phyloP scores from a whole-genome alignment of 2,329 filamentous ascomycete species.

The Venturia aucupariae region DNA sequence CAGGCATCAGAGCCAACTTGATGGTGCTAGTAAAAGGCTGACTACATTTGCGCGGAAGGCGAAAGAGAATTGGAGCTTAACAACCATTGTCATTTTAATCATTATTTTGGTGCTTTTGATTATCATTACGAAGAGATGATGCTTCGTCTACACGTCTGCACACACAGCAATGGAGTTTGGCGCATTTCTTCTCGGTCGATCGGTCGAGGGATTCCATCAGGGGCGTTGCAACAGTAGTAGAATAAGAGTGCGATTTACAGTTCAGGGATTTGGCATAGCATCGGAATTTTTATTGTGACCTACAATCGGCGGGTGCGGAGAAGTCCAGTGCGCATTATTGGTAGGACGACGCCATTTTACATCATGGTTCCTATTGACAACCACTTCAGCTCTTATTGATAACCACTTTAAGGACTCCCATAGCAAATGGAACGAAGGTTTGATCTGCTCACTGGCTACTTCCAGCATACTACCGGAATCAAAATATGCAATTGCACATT shows the following conservation, averaged over 20 bases:
- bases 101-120: conserved; percentile 75
- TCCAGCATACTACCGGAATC: too few relatives aligned
- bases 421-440: not conserved
- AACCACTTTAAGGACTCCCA: not conserved
- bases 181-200: not conserved
- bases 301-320: not conserved
- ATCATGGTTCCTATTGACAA: not conserved
- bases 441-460: too few relatives aligned
- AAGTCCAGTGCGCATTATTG: not conserved
- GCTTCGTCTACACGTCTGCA: not conserved
- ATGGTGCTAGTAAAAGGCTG: conserved; percentile 64
- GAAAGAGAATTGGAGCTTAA: conserved; percentile 80
- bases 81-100: conserved; percentile 69
- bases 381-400: not conserved
- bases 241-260: not conserved
- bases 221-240: not conserved
- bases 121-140: conserved; percentile 60
- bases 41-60: conserved; percentile 64
- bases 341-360: not conserved
- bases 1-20: conserved; percentile 65
- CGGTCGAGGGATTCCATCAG: not conserved
- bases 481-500: too few relatives aligned
- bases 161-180: conserved; percentile 5
- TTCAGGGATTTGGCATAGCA: not conserved
- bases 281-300: not conserved